Percentiles rank a stretch among this genome's conserved stretches.
Evolutionary conservation across 306 rosid genomes (phyloP).

Genomic region (Lathyrus tuberosus): DNA sequence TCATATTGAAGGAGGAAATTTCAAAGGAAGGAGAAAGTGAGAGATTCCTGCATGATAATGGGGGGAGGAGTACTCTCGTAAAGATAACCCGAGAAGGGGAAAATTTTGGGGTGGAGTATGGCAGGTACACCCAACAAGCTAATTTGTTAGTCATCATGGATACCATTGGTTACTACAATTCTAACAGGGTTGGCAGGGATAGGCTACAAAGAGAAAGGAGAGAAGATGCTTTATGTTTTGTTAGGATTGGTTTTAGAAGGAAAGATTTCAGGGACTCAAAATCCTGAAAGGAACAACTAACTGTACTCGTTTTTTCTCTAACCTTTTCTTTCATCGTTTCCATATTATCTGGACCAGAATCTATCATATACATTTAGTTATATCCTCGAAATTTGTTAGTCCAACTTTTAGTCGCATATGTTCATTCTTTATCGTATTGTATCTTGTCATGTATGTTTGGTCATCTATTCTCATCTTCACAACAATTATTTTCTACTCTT

Average conservation of each 20-base stretch:
- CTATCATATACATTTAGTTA: neutral
- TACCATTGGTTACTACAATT: neutral
- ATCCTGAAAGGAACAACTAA: neutral
- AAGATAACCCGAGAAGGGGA: neutral
- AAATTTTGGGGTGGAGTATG: neutral
- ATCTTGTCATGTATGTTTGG: neutral
- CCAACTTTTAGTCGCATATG: neutral
- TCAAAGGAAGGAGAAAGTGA: conserved; percentile 4
- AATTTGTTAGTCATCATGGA: neutral
- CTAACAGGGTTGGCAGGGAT: neutral
- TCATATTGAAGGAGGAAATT: neutral
- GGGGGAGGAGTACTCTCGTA: neutral
- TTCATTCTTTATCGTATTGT: neutral
- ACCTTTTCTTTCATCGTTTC: neutral
- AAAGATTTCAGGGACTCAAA: neutral
- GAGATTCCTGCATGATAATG: conserved; percentile 1
- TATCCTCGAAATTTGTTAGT: neutral
- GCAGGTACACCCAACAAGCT: neutral
- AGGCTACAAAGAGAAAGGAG: neutral
- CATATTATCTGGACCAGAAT: neutral
- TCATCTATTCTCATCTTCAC: neutral
- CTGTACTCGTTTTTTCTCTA: neutral
- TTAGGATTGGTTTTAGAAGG: neutral
- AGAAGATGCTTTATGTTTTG: neutral
- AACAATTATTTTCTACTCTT: neutral